Percentiles rank a stretch among this genome's conserved stretches.
Conservation (phyloP, 306 rosid genomes). For the Cicer arietinum region DNA sequence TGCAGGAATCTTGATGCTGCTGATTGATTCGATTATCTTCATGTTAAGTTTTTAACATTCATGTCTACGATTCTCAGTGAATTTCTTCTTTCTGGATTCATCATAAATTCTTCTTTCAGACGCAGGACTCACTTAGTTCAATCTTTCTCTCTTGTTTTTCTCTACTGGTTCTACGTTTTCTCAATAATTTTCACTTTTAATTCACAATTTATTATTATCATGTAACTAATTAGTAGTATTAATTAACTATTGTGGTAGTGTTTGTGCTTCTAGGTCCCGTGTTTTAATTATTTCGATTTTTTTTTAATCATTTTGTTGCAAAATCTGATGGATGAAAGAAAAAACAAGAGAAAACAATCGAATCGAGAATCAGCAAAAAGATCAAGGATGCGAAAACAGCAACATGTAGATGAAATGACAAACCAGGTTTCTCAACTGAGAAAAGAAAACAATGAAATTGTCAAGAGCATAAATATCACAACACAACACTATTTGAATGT, state of each 20-base stretch:
- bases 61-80: constrained; percentile 88
- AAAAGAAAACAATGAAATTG: constrained; percentile 64
- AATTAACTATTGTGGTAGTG: background rate
- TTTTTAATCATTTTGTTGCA: constrained; percentile 37
- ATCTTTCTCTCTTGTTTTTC: constrained; percentile 91
- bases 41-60: constrained; percentile 50
- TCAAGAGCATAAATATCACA: constrained; percentile 54
- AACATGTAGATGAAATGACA: constrained; percentile 70
- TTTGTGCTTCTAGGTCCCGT: constrained; percentile 29
- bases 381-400: constrained; percentile 81
- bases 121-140: constrained; percentile 92
- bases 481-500: constrained; percentile 57
- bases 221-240: constrained; percentile 9
- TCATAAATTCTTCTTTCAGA: constrained; percentile 75
- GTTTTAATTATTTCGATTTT: background rate
- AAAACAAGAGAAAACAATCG: constrained; percentile 77
- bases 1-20: constrained; percentile 17
- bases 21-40: background rate
- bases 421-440: constrained; percentile 51
- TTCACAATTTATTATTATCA: background rate
- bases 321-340: constrained; percentile 66
- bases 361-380: constrained; percentile 90
- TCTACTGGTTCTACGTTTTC: constrained; percentile 92
- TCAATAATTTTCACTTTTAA: constrained; percentile 49
- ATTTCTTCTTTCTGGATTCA: constrained; percentile 81